phyloP scores from a whole-genome alignment of 305 asterid genomes.

The Fraxinus platypoda region DNA sequence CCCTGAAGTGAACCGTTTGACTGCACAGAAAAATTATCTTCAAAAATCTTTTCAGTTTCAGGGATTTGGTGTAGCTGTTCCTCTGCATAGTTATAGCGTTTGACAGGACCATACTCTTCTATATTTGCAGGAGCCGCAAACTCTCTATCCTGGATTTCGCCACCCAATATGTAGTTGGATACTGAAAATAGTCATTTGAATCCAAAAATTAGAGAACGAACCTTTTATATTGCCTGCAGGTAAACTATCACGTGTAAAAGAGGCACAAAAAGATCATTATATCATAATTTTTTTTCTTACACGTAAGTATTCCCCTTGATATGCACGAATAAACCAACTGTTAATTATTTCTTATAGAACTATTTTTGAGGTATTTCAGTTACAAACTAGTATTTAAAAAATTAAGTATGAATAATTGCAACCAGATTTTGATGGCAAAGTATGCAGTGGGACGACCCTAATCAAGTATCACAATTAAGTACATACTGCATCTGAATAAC shows the following conservation, averaged over 20 bases:
- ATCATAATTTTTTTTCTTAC: background rate
- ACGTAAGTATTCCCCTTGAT: background rate
- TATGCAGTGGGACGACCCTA: background rate
- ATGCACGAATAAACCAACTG: background rate
- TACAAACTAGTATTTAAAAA: background rate
- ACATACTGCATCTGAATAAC: background rate
- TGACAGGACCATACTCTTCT: conserved; percentile 49
- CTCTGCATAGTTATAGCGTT: conserved; percentile 52
- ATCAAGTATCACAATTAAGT: background rate
- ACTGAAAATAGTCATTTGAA: conserved; percentile 38
- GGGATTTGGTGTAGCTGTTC: conserved; percentile 61
- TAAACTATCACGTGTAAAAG: background rate
- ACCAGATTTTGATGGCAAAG: background rate
- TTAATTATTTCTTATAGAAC: background rate
- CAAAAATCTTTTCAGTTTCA: conserved; percentile 57
- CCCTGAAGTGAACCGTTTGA: conserved; percentile 74
- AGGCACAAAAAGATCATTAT: background rate
- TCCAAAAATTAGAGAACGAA: background rate
- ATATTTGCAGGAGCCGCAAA: conserved; percentile 42
- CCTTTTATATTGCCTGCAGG: background rate
- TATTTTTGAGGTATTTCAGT: background rate
- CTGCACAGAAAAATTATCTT: conserved; percentile 54
- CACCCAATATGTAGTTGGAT: conserved; percentile 58
- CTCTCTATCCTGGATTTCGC: conserved; percentile 67
- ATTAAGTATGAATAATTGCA: background rate